Base-by-base conservation (phyloP, 2,329 filamentous ascomycete species). In the Penicillium sp. region DNA sequence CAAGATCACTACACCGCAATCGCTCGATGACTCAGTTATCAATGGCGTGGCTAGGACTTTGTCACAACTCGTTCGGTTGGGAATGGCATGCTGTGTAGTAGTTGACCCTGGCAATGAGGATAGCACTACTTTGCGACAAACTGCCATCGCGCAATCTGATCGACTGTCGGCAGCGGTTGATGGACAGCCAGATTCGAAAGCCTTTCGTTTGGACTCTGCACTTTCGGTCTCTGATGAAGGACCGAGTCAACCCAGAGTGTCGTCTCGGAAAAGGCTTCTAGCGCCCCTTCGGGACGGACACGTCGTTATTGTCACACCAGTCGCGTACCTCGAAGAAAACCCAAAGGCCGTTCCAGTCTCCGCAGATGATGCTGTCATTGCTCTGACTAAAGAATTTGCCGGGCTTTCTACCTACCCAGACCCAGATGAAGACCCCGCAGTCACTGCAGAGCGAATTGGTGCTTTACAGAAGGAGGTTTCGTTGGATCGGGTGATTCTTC, bases 401-500 rank as follows among this genome's bases (percentile, higher is more conserved):
- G 91, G 90, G 1, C 74, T 92, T 37, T 83, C 86, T 50, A 79
- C 83, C 7, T 64, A 69, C 10, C 67, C 73, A 14, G 67, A 72
- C 33, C 71, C 73, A 2, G 76, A 80, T 8, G 79, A 81, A 53
- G 77, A 82, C 55, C 75, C 77, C 4, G 63, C 67, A 44, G 64
- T 70, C 44, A 75, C 72, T 13, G 75, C 69, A 33, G 71, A 76
- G 59, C 75, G 74, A 51, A 72, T 78, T 48, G 65, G 67, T 53
- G 69, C 69, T 49, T 71, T 80, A 2, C 77, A 77, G 54, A 81
- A 82, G 29, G 75, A 85, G 58, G 83, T 88, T 1, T 83, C 84
- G 0, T 77, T 99, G 6, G 93, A 98, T 70, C 85, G 93, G 35
- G 81, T 99, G 43, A 96, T 99, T 60, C 80, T 99, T 27, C 81